phyloP scores from a whole-genome alignment of 257 asterid species.

The Nicotiana attenuata region DNA sequence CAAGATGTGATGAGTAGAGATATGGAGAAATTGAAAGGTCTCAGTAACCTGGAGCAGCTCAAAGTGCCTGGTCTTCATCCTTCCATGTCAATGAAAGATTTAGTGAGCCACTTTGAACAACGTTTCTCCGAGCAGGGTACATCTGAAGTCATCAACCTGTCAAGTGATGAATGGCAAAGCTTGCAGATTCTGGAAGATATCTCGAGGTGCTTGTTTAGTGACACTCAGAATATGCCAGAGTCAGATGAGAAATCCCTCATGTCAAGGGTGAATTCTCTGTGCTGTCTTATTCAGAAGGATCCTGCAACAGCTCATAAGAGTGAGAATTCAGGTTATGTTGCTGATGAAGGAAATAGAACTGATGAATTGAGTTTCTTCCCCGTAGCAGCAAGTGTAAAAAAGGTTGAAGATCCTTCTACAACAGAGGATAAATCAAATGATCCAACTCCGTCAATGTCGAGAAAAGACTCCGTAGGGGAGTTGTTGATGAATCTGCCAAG shows the following conservation, averaged over 20 bases:
- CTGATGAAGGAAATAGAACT: constrained; percentile 23
- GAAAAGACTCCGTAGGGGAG: constrained; percentile 88
- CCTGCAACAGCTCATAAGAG: constrained; percentile 29
- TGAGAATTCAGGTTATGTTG: constrained; percentile 20
- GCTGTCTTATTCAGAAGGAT: constrained; percentile 92
- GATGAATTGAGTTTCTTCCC: constrained; percentile 16
- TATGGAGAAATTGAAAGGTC: constrained; percentile 50
- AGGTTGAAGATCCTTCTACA: constrained; percentile 1
- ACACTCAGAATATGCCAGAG: constrained; percentile 45
- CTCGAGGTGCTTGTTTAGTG: constrained; percentile 61
- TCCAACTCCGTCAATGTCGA: constrained; percentile 45
- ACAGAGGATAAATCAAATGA: constrained; percentile 19
- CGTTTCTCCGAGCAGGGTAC: constrained; percentile 72
- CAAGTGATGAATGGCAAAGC: constrained; percentile 67
- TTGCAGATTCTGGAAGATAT: constrained; percentile 65
- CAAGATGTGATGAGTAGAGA: constrained; percentile 45
- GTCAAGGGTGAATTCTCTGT: constrained; percentile 86
- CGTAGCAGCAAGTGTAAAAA: constrained; percentile 10
- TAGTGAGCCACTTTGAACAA: constrained; percentile 81
- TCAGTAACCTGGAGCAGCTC: constrained; percentile 70
- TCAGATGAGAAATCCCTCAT: constrained; percentile 76
- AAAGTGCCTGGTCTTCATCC: constrained; percentile 66
- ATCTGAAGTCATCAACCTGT: constrained; percentile 43
- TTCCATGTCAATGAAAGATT: constrained; percentile 91
- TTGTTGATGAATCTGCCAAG: constrained; percentile 75